Conservation (phyloP, 2,329 filamentous ascomycete species). For the Sphaerostilbella broomeana region DNA sequence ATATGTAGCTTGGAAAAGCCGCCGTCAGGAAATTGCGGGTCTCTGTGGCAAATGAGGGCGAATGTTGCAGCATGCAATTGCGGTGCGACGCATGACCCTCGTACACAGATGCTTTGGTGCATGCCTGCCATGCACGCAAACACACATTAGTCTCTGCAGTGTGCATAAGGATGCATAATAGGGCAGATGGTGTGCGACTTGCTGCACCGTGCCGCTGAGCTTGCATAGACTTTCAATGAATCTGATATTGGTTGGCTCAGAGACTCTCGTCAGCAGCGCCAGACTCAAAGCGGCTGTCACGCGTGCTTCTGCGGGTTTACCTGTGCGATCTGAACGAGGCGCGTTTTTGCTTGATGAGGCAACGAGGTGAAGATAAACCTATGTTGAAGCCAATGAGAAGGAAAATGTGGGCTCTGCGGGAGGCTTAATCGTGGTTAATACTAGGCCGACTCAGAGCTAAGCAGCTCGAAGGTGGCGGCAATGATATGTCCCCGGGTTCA, state of each 20-base stretch:
- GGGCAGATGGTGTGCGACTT: slow-evolving; percentile 9
- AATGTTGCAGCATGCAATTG: slow-evolving; percentile 3
- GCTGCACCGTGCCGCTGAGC: slow-evolving; percentile 6
- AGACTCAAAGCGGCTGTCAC: neutral
- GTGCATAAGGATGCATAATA: slow-evolving; percentile 13
- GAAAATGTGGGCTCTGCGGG: too few species aligned
- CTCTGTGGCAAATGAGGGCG: neutral
- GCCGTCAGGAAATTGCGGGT: too few species aligned
- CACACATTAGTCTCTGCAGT: slow-evolving; percentile 11
- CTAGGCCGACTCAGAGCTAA: neutral
- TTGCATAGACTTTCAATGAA: slow-evolving; percentile 9
- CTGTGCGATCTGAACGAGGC: too few species aligned
- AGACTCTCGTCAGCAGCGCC: slow-evolving; percentile 1
- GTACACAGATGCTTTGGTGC: slow-evolving; percentile 10
- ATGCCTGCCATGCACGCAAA: slow-evolving; percentile 10
- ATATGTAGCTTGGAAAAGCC: too few species aligned
- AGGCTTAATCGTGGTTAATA: too few species aligned
- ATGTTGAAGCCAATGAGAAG: too few species aligned
- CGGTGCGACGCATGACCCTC: slow-evolving; percentile 12
- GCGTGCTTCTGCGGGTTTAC: too few species aligned
- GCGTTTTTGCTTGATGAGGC: too few species aligned
- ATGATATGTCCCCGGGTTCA: too few species aligned
- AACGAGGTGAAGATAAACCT: too few species aligned
- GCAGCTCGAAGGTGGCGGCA: too few species aligned
- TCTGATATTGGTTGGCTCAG: slow-evolving; percentile 11